Base-by-base conservation (phyloP, 176 grass and related monocot species). In the Chloris gayana region DNA sequence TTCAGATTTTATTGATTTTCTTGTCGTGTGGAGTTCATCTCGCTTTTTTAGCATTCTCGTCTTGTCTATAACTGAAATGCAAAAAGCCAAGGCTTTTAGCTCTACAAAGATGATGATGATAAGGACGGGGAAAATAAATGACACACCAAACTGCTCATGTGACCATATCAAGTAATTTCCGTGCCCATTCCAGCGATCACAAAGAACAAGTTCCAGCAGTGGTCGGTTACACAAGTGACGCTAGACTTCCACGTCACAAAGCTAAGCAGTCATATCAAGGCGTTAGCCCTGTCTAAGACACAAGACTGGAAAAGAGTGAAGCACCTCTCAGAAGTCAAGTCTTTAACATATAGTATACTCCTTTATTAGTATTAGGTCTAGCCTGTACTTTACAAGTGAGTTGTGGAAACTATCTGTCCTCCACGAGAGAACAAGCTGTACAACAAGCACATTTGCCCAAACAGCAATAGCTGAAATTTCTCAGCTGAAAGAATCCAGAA, bases 371-470 rank as follows among this genome's bases (percentile, higher is more conserved):
- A 7, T n/a, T n/a, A n/a, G n/a, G n/a, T 15, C 44, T 74, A 74
- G 31, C 13, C 59, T 37, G 29, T 73, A 29, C 56, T 87, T 87
- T 66, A 87, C 74, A 83, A 19, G 19, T 42, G 10, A 42, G 33
- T 39, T 35, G 34, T 35, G 34, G 58, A 41, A 63, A 24, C 4
- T 34, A 32, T 69, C 8, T 15, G 11, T 1, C 45, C 19, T 50
- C 47, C n/a, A 58, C 27, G 25, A 58, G 24, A 58, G 42, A 11
- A 70, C 25, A 42, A 29, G 53, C 92, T n/a, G n/a, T n/a, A n/a
- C n/a, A n/a, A n/a, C n/a, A n/a, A n/a, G n/a, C n/a, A n/a, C n/a
- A n/a, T n/a, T n/a, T n/a, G n/a, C n/a, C n/a, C n/a, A n/a, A n/a
- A n/a, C n/a, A n/a, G n/a, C n/a, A n/a, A n/a, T n/a, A n/a, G n/a